These are phyloP conservation scores for Anthostomella pinea DNA, from an alignment of 2,329 filamentous ascomycete genomes.

Conservation along the genomic window DNA sequence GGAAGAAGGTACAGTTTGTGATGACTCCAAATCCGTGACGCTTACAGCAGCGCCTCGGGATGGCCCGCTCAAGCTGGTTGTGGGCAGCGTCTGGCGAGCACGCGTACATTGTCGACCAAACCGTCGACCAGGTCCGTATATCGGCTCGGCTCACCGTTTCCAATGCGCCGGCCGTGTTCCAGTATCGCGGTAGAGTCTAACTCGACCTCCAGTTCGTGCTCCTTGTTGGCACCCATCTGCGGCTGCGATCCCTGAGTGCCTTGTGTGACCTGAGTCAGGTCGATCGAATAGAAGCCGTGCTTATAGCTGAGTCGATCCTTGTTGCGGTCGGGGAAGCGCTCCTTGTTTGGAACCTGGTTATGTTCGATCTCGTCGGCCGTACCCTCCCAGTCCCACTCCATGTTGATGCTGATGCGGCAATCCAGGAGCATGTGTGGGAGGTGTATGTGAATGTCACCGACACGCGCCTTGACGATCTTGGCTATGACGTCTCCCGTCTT, in stretches of 20 bases:
- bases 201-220: constrained; percentile 81
- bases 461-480: constrained; percentile 88
- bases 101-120: constrained; percentile 69
- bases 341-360: constrained; percentile 34
- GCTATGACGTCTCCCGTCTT: constrained; percentile 67
- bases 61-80: too few species aligned
- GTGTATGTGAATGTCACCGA: constrained; percentile 84
- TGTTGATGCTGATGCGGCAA: constrained; percentile 89
- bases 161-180: constrained; percentile 60
- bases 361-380: constrained; percentile 55
- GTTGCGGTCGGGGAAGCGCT: constrained; percentile 58
- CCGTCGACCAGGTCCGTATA: constrained; percentile 69
- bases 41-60: too few species aligned
- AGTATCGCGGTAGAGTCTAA: constrained; percentile 61
- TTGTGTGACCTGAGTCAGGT: constrained; percentile 84
- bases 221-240: constrained; percentile 51
- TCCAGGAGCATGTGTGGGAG: constrained; percentile 77
- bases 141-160: constrained; percentile 50
- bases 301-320: constrained; percentile 93
- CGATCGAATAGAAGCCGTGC: constrained; percentile 84
- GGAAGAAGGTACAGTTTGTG: too few species aligned
- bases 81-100: constrained; percentile 44
- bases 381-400: constrained; percentile 86
- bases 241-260: constrained; percentile 35
- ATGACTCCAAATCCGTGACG: too few species aligned